These are phyloP conservation scores for Odontarrhena argentea DNA, from an alignment of 345 rosid species.

Conservation along the genomic window DNA sequence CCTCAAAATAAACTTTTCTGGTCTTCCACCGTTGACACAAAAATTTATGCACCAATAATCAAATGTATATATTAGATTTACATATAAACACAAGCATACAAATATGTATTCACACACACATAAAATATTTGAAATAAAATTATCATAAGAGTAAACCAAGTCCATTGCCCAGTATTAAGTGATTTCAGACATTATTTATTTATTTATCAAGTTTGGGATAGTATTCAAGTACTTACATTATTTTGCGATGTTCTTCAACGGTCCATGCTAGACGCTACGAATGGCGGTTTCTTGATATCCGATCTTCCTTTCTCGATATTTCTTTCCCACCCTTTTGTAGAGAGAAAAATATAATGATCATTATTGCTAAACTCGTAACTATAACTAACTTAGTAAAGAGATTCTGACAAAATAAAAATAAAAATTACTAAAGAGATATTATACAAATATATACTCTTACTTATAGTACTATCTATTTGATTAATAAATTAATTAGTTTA, in stretches of 20 bases:
- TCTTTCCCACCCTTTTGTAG: slow-evolving; percentile 35
- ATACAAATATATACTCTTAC: too few relatives aligned
- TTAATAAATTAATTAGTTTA: too few relatives aligned
- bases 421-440: too few relatives aligned
- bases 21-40: too few relatives aligned
- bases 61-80: too few relatives aligned
- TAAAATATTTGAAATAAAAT: background rate
- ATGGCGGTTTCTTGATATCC: slow-evolving; percentile 23
- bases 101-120: background rate
- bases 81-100: background rate
- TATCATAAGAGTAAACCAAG: background rate
- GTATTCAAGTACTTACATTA: background rate
- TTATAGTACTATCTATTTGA: too few relatives aligned
- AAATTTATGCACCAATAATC: too few relatives aligned
- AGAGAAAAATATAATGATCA: slow-evolving; percentile 14
- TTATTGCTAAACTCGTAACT: background rate
- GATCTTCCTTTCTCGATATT: background rate
- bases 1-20: too few relatives aligned
- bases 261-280: slow-evolving; percentile 25
- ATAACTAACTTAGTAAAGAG: too few relatives aligned
- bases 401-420: too few relatives aligned
- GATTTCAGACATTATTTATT: background rate
- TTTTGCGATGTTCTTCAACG: slow-evolving; percentile 19
- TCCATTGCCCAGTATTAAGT: background rate
- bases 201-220: slow-evolving; percentile 6